Evolutionary conservation across 2,329 filamentous ascomycete species (phyloP), one percentile per base, ranked within the genome.

Genomic region (Sclerotiophoma versabilis): DNA sequence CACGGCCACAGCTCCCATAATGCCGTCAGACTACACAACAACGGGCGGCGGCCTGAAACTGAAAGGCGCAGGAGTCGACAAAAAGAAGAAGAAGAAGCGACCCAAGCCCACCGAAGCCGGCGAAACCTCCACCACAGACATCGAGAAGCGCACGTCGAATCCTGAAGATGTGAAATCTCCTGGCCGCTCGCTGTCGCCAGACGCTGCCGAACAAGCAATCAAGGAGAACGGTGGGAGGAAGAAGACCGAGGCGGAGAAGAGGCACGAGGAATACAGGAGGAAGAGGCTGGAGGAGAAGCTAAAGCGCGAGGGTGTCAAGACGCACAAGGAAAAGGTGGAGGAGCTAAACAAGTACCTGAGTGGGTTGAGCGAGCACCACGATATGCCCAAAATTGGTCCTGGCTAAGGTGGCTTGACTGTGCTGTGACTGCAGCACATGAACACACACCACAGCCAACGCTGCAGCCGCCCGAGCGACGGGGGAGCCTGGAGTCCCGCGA

Each of bases 321-420:
- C 93, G 25, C 95, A 99, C 76, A 98, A 98, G 75, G 91, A 99
- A 79, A 87, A 92, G 10, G 93, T 99, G 36, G 93, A 98, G 75
- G 92, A 97, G 74, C 80, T 98, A 65, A 99, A 99, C 74, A 91
- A 90, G 60, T 97, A 98, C 74, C 80, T 99, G 29, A 95, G 91
- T 62, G 90, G 88, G 62, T 77, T 99, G 69, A 96, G 91, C 77
- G 95, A 99, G 77, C 95, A 99, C 78, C 93, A 99, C 76, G 95
- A 99, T 74, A 99, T 99, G 78, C 82, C 82, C 7, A 78, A 81
- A 62, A 84, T 84, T 54, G 82, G 82, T 54, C 82, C 82, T 60
- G 82, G 82, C 59, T 84, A 84, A 83, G 57, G 10, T 38, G 14
- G 20, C 27, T 7, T 10, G 29, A 33, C 14, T 15, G 36, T 29